Evolutionary conservation across 306 rosid genomes (phyloP).

Genomic region (Acmispon strigosus): DNA sequence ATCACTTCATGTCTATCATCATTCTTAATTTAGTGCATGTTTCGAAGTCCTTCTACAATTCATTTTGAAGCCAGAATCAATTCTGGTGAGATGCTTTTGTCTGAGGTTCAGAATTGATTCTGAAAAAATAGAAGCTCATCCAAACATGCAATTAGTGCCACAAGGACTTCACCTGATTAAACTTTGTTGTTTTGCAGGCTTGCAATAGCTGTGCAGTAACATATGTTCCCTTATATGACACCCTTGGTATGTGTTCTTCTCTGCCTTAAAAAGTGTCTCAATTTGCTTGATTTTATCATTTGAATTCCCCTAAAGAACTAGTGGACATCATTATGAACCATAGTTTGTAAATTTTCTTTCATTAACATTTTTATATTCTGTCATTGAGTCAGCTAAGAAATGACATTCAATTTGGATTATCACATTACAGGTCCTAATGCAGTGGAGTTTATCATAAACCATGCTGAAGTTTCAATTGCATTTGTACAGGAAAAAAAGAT

Average conservation of each 20-base stretch:
- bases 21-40: background rate
- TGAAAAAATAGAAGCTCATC: too few species aligned
- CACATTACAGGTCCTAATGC: constrained; percentile 74
- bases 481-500: constrained; percentile 87
- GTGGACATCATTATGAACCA: background rate
- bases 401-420: constrained; percentile 19
- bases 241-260: constrained; percentile 54
- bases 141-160: background rate
- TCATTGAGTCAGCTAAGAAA: background rate
- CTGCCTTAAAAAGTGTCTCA: background rate
- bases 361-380: too few species aligned
- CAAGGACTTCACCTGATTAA: background rate
- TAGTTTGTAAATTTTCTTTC: background rate
- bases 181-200: constrained; percentile 46
- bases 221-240: constrained; percentile 79
- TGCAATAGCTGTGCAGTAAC: constrained; percentile 66
- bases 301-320: background rate
- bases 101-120: too few species aligned
- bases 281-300: background rate
- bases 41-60: too few species aligned
- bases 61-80: too few species aligned
- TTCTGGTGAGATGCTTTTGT: too few species aligned
- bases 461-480: constrained; percentile 89
- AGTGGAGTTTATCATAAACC: constrained; percentile 84
- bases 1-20: background rate